Conservation (phyloP, 108 stramenopile species). For the Poteriospumella lacustris region DNA sequence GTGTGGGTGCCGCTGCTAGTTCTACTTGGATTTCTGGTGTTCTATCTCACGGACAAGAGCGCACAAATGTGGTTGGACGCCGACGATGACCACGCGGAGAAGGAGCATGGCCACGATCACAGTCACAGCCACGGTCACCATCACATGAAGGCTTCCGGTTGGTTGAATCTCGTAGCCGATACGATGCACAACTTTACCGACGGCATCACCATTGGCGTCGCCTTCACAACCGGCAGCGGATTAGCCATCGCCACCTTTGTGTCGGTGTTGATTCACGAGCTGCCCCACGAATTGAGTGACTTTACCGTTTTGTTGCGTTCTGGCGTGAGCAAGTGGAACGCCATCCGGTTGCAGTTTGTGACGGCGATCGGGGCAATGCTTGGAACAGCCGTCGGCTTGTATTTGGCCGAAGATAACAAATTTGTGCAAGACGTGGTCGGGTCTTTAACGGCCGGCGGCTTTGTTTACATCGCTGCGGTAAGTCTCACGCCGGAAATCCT, state of each 20-base stretch:
- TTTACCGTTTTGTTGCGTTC: slow-evolving; percentile 69
- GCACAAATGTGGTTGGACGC: neutral
- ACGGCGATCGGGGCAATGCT: slow-evolving; percentile 74
- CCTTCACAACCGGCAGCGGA: slow-evolving; percentile 37
- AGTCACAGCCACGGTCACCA: too few relatives aligned
- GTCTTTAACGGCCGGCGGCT: slow-evolving; percentile 72
- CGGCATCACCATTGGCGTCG: slow-evolving; percentile 70
- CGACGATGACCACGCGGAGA: neutral
- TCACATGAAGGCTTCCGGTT: slow-evolving; percentile 51
- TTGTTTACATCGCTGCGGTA: slow-evolving; percentile 71
- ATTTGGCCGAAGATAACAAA: slow-evolving; percentile 42
- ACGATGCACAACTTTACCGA: slow-evolving; percentile 75
- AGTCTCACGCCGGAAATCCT: slow-evolving; percentile 70
- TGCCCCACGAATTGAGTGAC: slow-evolving; percentile 82
- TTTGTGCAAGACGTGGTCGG: slow-evolving; percentile 54
- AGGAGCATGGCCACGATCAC: neutral
- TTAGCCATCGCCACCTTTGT: slow-evolving; percentile 60
- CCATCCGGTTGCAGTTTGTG: slow-evolving; percentile 70
- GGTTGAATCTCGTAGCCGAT: slow-evolving; percentile 74
- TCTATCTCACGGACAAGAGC: slow-evolving; percentile 36
- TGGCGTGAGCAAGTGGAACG: slow-evolving; percentile 65
- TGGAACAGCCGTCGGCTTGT: slow-evolving; percentile 67
- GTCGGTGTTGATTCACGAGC: slow-evolving; percentile 76
- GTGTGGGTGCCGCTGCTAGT: slow-evolving; percentile 36
- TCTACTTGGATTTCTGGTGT: slow-evolving; percentile 39